Base-by-base conservation (phyloP, 805 yeast genomes). In the Metschnikowia bowlesiae region DNA sequence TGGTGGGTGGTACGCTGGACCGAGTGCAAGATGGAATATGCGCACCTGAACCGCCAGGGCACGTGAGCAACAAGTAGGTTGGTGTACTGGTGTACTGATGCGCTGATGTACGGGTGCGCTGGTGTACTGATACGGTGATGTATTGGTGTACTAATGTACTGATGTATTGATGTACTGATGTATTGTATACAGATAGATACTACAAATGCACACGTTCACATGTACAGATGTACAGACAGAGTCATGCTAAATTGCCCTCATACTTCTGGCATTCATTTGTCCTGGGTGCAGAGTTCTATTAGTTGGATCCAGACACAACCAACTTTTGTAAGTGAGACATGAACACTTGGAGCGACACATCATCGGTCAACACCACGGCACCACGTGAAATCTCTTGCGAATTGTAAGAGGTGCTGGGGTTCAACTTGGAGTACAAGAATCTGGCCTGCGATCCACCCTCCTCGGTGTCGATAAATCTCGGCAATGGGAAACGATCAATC, bases 391-490 rank as follows among this genome's bases (percentile, higher is more conserved):
- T 74, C 46, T 81, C 83, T 44, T 76, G 70, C 56, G 81, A 80
- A 66, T 85, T 83, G 65, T 87, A 86, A 37, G 91, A 85, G 56
- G 87, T 89, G 43, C 96, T 86, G 38, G 99, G 99, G 69, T 95
- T 94, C 68, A 94, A 82, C 71, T 90, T 94, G 30, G 97, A 89
- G 69, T 89, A 83, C 69, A 94, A 78, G 78, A 94, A 94, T 72
- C 99, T 84, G 2, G 98, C 97, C 73, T 94, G 99, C 13, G 97
- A 91, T 49, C 97, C 97, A 62, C 99, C 98, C 61, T 92, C 97
- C 66, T 92, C 97, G 52, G 97, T 89, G 62, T 92, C 96, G 60
- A 94, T 91, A 65, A 92, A 94, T 71, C 99, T 82, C 44, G 99
- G 99, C 64, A 94, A 78, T 61, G 99, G 99, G 83, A 89, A 92